Base-by-base conservation (phyloP, 495 filamentous ascomycete genomes). In the Penicillium turbatum region DNA sequence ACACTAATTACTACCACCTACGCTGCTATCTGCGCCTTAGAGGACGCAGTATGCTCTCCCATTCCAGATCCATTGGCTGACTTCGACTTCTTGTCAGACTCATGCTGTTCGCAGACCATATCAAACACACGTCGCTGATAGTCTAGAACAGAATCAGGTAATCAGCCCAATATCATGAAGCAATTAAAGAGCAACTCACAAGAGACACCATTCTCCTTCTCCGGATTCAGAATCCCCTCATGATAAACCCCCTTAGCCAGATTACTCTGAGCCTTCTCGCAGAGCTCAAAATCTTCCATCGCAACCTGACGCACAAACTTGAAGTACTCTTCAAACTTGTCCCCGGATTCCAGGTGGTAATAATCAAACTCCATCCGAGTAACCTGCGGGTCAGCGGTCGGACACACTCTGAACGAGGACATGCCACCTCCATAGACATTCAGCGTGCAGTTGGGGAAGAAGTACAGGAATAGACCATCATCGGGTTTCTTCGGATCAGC, bases 301-400 rank as follows among this genome's bases (percentile, higher is more conserved):
- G 81, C 81, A 1, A 84, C 81, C 60, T 83, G 81, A 5, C 81
- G 70, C 16, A 82, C 79, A 54, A 84, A 84, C 29, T 76, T 77
- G 57, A 71, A 84, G 56, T 84, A 82, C 13, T 80, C 75, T 51
- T 82, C 79, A 45, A 84, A 84, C 51, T 79, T 76, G 17, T 81
- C 76, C 0, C 79, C 81, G 0, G 68, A 68, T 5, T 73, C 75
- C 12, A 70, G 53, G 48, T 83, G 78, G 56, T 81, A 84, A 52
- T 84, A 84, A 57, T 84, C 81, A 51, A 84, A 84, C 54, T 84
- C 81, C 81, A 84, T 84, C 19, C 80, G 70, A 1, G 75, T 78
- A 19, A 81, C 66, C 2, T 74, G 71, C 3, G 81, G 81, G 32
- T 79, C 70, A 1, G 72, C 65, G 0, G 76, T 79, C 0, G 81